Base-by-base conservation (phyloP, 1,139 yeast species). In the Hemisphaericaspora subhashii region DNA sequence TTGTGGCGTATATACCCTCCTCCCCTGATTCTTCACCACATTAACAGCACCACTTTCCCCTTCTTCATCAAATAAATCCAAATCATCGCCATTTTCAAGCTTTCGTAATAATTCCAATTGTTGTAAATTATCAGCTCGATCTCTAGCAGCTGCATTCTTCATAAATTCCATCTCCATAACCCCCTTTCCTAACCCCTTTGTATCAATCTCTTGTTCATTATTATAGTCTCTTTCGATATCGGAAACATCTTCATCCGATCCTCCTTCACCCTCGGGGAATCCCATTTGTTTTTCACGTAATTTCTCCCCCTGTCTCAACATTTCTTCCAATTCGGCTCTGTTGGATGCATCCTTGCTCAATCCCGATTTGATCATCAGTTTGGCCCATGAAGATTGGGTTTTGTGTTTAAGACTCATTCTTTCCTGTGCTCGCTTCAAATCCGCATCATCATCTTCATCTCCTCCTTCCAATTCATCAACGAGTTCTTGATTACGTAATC, bases 91-190 rank as follows among this genome's bases (percentile, higher is more conserved):
- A 29, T 63, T 60, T 43, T 66, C 70, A 43, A 74, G 46, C 37
- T 63, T 68, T 47, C 75, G 72, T 43, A 88, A 58, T 35, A 66
- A 66, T 40, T 72, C 78, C 35, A 83, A 57, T 30, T 76, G 75
- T 46, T 72, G 69, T 40, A 71, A 62, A 57, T 85, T 86, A 33
- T 72, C 77, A 43, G 72, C 71, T 42, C 66, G 75, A 47, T 77
- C 74, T 53, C 80, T 75, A 36, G 79, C 82, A 48, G 83, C 92
- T 2, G 96, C 97, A 47, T 83, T 85, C 51, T 77, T 82, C 96
- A 90, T 89, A 60, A 92, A 92, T 50, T 89, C 95, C 98, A 92
- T 92, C 34, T 81, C 85, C 68, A 90, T 66, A 20, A 92, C 83
- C 43, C 98, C 97, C 58, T 89, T 89, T 14, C 95, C 94, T 16